Evolutionary conservation across 164 flowering plant species (phyloP).

Genomic region (Magnolia sinica): DNA sequence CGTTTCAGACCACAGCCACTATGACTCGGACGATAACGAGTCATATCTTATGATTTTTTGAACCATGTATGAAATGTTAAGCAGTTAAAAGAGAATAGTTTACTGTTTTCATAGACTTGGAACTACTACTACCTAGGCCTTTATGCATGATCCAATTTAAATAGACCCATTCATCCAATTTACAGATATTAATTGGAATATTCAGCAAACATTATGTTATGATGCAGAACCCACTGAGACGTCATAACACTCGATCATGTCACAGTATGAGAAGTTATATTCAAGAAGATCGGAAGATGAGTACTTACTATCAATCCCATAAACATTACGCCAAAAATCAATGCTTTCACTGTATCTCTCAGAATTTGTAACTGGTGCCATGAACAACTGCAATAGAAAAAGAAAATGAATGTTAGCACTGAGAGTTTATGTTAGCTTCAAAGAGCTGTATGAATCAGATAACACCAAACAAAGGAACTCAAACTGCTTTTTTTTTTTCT

Average conservation of each 20-base stretch:
- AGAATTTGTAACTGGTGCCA: conserved; percentile 92
- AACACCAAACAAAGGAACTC: neutral
- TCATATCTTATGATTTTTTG: no score
- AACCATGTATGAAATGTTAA: no score
- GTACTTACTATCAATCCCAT: conserved; percentile 96
- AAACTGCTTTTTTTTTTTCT: no score
- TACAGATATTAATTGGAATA: neutral
- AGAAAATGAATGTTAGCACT: neutral
- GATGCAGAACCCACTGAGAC: neutral
- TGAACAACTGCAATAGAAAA: conserved; percentile 62
- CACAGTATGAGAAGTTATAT: neutral
- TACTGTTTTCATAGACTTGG: no score
- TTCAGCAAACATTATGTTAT: neutral
- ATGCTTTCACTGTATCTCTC: conserved; percentile 90
- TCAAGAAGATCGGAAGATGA: neutral
- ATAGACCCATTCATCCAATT: neutral
- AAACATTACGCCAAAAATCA: conserved; percentile 96
- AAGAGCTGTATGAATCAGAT: neutral
- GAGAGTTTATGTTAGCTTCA: neutral
- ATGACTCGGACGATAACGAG: no score
- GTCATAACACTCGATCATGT: neutral
- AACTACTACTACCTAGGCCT: neutral
- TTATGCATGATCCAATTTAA: neutral
- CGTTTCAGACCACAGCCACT: no score
- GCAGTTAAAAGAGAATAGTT: no score